phyloP scores from a whole-genome alignment of 2,329 filamentous ascomycete species.

The Aspergillus fumigatus region DNA sequence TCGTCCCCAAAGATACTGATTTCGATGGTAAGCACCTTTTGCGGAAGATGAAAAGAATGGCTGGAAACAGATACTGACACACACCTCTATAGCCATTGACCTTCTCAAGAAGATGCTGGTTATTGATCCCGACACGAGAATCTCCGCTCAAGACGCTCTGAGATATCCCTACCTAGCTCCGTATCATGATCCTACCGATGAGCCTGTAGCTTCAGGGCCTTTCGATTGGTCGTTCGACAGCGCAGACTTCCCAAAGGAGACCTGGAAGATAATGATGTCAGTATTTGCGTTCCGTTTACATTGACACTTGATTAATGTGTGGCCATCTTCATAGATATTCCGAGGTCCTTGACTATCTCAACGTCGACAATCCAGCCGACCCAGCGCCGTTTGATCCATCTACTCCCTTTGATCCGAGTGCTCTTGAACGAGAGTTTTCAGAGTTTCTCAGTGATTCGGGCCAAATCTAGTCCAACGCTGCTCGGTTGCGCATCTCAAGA shows the following conservation, averaged over 20 bases:
- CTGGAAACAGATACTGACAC: slow-evolving; percentile 4
- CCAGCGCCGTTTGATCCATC: background rate
- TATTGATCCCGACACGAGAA: slow-evolving; percentile 93
- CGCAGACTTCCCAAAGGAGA: slow-evolving; percentile 90
- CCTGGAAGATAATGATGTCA: slow-evolving; percentile 99
- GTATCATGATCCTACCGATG: slow-evolving; percentile 95
- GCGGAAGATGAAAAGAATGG: background rate
- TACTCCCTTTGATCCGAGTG: background rate
- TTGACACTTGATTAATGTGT: background rate
- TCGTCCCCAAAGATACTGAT: slow-evolving; percentile 86
- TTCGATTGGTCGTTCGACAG: slow-evolving; percentile 99
- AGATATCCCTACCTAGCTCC: slow-evolving; percentile 89
- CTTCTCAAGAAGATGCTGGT: slow-evolving; percentile 94
- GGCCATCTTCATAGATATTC: slow-evolving; percentile 67
- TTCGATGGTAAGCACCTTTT: slow-evolving; percentile 58
- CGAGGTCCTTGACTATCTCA: slow-evolving; percentile 97
- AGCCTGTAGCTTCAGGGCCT: slow-evolving; percentile 91
- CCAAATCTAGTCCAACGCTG: background rate
- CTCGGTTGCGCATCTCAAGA: background rate
- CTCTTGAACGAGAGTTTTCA: background rate
- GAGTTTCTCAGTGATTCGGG: background rate
- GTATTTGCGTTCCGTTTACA: slow-evolving; percentile 33
- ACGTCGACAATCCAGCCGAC: slow-evolving; percentile 60
- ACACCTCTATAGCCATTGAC: slow-evolving; percentile 64
- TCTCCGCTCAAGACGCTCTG: slow-evolving; percentile 79